phyloP scores from a whole-genome alignment of 2,329 filamentous ascomycete species.

The Exophiala dermatitidis region DNA sequence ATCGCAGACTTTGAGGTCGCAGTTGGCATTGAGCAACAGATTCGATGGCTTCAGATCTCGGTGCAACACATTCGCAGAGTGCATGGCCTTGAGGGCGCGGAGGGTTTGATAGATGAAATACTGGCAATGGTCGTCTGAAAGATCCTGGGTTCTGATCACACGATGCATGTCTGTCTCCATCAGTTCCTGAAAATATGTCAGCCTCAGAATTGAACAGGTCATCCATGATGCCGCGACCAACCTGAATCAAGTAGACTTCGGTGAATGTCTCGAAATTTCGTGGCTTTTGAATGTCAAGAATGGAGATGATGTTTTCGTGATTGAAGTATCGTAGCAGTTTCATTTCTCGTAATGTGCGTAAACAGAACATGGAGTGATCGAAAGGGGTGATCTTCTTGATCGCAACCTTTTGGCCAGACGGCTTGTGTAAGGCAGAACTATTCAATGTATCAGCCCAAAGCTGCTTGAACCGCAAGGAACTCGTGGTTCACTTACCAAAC shows the following conservation, averaged over 20 bases:
- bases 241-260: slow-evolving; percentile 97
- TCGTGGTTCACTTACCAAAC: slow-evolving; percentile 65
- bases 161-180: slow-evolving; percentile 99
- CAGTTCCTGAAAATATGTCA: slow-evolving; percentile 59
- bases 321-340: slow-evolving; percentile 98
- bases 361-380: slow-evolving; percentile 97
- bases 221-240: slow-evolving; percentile 37
- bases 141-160: slow-evolving; percentile 95
- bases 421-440: slow-evolving; percentile 91
- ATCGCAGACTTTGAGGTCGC: slow-evolving; percentile 97
- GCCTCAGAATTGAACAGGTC: not conserved
- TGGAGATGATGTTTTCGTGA: slow-evolving; percentile 99
- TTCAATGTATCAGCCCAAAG: slow-evolving; percentile 34
- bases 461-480: slow-evolving; percentile 5
- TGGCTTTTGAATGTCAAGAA: slow-evolving; percentile 97
- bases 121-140: slow-evolving; percentile 98
- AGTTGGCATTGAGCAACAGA: slow-evolving; percentile 93
- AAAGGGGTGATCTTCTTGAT: slow-evolving; percentile 99
- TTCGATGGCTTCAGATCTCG: slow-evolving; percentile 97
- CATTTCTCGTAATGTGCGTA: slow-evolving; percentile 96
- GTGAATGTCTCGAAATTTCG: slow-evolving; percentile 93
- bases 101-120: slow-evolving; percentile 99
- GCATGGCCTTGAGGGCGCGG: slow-evolving; percentile 96
- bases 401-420: slow-evolving; percentile 93
- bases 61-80: slow-evolving; percentile 96